These are phyloP conservation scores for Striga asiatica DNA, from an alignment of 257 asterid genomes.

Conservation along the genomic window DNA sequence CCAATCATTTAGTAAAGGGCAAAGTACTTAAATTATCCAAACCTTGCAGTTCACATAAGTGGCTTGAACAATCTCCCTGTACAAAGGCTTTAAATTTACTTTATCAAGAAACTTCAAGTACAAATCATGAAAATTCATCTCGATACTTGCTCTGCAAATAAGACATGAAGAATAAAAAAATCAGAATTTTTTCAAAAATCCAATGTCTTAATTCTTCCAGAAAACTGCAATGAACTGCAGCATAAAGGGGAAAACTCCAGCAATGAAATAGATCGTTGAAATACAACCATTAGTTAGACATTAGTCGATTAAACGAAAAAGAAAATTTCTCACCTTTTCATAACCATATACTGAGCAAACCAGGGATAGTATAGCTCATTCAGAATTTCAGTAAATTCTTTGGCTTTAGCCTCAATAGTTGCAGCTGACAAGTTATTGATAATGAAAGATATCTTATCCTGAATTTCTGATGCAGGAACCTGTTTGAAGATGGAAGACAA, in stretches of 20 bases:
- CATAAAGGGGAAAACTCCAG: not conserved
- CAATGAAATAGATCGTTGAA: too few species aligned
- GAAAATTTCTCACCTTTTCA: constrained; percentile 70
- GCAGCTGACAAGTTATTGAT: constrained; percentile 78
- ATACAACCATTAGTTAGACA: too few species aligned
- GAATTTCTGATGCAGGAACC: constrained; percentile 90
- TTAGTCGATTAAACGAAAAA: not conserved
- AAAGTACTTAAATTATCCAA: not conserved
- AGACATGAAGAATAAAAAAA: constrained; percentile 11
- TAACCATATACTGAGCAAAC: constrained; percentile 98
- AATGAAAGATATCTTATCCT: constrained; percentile 84
- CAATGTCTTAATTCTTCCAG: not conserved
- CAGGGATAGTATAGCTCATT: constrained; percentile 75
- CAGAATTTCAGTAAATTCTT: constrained; percentile 67
- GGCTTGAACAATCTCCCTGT: constrained; percentile 65
- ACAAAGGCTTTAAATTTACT: constrained; percentile 66
- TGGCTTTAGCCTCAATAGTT: constrained; percentile 84
- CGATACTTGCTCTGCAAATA: constrained; percentile 84
- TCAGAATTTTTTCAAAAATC: too few species aligned
- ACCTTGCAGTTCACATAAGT: constrained; percentile 99
- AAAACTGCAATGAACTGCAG: not conserved
- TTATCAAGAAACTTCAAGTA: constrained; percentile 92
- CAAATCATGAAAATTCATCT: constrained; percentile 91
- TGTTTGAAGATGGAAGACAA: constrained; percentile 23
- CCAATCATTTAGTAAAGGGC: not conserved